Evolutionary conservation across 148 eudicot genomes (phyloP).

Genomic region (Arctostaphylos glauca): DNA sequence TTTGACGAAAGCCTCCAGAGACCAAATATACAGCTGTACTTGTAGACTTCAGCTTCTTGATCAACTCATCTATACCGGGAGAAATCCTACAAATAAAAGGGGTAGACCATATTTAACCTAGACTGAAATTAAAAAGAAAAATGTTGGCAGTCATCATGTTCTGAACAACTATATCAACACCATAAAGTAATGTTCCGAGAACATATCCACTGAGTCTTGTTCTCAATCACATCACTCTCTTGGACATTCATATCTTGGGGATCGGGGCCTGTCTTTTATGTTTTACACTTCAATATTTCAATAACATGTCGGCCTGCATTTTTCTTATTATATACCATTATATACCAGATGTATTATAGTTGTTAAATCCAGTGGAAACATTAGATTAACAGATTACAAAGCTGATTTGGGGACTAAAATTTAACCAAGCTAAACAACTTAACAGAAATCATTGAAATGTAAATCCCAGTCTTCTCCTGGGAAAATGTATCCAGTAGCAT

Average conservation of each 20-base stretch:
- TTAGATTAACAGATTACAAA: background rate
- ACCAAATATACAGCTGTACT: constrained; percentile 62
- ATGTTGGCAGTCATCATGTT: background rate
- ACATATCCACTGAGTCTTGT: background rate
- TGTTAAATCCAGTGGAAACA: background rate
- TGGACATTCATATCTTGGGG: background rate
- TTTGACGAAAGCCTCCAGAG: constrained; percentile 98
- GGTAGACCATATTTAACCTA: background rate
- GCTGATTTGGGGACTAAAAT: background rate
- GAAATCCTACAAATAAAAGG: constrained; percentile 59
- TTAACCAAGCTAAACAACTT: background rate
- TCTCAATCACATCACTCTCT: background rate
- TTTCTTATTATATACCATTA: no score
- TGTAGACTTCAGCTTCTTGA: constrained; percentile 69
- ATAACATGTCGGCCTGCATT: background rate
- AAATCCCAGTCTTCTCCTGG: background rate
- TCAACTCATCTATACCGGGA: constrained; percentile 83
- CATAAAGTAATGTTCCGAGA: background rate
- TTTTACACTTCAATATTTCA: background rate
- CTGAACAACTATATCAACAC: background rate
- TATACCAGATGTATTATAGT: background rate
- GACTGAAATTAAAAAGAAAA: background rate
- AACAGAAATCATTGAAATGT: background rate
- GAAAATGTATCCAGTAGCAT: background rate
- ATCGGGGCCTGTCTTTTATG: background rate